These are phyloP conservation scores for Scedosporium apiospermum DNA, from an alignment of 2,329 filamentous ascomycete genomes.

Conservation along the genomic window DNA sequence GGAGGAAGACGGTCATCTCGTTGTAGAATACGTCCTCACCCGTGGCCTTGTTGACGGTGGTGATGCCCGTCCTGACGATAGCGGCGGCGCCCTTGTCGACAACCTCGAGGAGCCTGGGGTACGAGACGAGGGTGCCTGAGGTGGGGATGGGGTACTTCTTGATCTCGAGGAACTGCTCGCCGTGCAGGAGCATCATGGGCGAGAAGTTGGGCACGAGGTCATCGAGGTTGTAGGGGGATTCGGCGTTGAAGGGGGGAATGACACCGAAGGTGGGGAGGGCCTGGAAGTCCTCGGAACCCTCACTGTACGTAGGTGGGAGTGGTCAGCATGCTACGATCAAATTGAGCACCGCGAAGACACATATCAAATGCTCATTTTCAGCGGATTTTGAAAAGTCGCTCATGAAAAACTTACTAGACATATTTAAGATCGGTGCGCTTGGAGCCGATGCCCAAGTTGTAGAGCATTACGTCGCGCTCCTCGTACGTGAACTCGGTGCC, in stretches of 20 bases:
- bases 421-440: slow-evolving; percentile 82
- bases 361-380: too few relatives aligned
- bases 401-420: slow-evolving; percentile 50
- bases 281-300: slow-evolving; percentile 87
- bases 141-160: slow-evolving; percentile 88
- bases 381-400: too few relatives aligned
- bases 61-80: slow-evolving; percentile 69
- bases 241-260: slow-evolving; percentile 83
- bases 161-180: slow-evolving; percentile 96
- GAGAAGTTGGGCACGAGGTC: slow-evolving; percentile 91
- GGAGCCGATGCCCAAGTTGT: slow-evolving; percentile 89
- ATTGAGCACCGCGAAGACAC: too few relatives aligned
- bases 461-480: slow-evolving; percentile 84
- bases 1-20: slow-evolving; percentile 85
- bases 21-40: slow-evolving; percentile 96
- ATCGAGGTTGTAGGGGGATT: slow-evolving; percentile 68
- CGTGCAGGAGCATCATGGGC: slow-evolving; percentile 97
- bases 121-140: slow-evolving; percentile 63
- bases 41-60: slow-evolving; percentile 74
- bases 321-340: not conserved
- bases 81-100: slow-evolving; percentile 92
- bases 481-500: slow-evolving; percentile 74
- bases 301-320: slow-evolving; percentile 26
- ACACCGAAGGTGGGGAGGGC: slow-evolving; percentile 92
- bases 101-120: slow-evolving; percentile 79